Evolutionary conservation across 106 monocot genomes (phyloP).

Genomic region (Hemerocallis citrina): DNA sequence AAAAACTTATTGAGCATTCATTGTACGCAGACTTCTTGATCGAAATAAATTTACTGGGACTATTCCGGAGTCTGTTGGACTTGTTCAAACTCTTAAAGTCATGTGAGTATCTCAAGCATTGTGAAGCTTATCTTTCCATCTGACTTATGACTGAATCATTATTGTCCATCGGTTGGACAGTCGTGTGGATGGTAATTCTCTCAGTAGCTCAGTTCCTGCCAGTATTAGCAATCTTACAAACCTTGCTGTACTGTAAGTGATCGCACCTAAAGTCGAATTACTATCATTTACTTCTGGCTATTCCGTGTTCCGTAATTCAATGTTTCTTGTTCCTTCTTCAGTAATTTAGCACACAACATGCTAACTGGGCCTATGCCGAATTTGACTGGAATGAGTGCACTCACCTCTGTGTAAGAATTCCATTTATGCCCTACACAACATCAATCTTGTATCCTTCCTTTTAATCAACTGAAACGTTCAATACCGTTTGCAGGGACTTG

Average conservation of each 20-base stretch:
- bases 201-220: constrained; percentile 13
- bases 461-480: neutral
- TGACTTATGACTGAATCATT: neutral
- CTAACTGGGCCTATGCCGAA: constrained; percentile 19
- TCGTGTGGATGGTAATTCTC: constrained; percentile 13
- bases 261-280: neutral
- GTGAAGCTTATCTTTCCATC: neutral
- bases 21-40: constrained; percentile 17
- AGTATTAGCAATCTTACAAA: constrained; percentile 17
- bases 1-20: neutral
- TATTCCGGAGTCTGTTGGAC: constrained; percentile 14
- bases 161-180: constrained; percentile 1
- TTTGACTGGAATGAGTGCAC: constrained; percentile 28
- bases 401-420: constrained; percentile 26
- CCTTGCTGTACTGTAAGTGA: constrained; percentile 13
- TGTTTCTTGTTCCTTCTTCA: neutral
- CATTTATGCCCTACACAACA: neutral
- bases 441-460: neutral
- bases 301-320: too few species aligned
- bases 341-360: constrained; percentile 14
- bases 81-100: constrained; percentile 4
- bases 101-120: constrained; percentile 4
- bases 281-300: too few species aligned
- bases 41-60: constrained; percentile 10
- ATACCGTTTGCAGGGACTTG: constrained; percentile 15